These are phyloP conservation scores for Ganoderma sinense DNA, from an alignment of 1,284 basidiomycete genomes.

Conservation along the genomic window DNA sequence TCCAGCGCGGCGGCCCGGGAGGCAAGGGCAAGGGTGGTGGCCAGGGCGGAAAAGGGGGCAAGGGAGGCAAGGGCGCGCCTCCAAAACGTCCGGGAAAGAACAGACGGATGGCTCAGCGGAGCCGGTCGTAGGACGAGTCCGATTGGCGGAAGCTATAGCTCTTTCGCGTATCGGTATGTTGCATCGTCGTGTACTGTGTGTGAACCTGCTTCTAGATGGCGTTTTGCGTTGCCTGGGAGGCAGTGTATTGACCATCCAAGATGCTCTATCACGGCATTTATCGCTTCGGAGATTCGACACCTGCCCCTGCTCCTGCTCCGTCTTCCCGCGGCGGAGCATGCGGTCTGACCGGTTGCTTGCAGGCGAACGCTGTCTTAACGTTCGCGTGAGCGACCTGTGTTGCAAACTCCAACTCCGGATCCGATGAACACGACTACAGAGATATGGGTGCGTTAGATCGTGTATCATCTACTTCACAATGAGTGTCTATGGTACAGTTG, in stretches of 20 bases:
- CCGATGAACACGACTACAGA: background rate
- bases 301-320: background rate
- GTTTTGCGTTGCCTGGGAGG: background rate
- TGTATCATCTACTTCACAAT: background rate
- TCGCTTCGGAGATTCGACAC: background rate
- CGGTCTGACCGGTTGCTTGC: background rate
- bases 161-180: background rate
- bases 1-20: conserved; percentile 45
- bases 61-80: conserved; percentile 41
- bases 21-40: conserved; percentile 42
- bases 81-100: conserved; percentile 69
- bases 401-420: background rate
- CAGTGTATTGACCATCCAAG: background rate
- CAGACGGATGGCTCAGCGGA: conserved; percentile 58
- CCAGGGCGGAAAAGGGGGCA: conserved; percentile 41
- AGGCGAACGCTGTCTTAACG: background rate
- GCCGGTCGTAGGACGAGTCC: conserved; percentile 37
- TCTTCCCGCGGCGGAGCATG: background rate
- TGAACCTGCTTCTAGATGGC: background rate
- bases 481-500: background rate
- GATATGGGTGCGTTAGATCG: background rate
- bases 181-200: background rate
- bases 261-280: background rate
- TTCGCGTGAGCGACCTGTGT: background rate
- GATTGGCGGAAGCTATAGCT: background rate